These are phyloP conservation scores for Murraya paniculata DNA, from an alignment of 345 rosid species.

Conservation along the genomic window DNA sequence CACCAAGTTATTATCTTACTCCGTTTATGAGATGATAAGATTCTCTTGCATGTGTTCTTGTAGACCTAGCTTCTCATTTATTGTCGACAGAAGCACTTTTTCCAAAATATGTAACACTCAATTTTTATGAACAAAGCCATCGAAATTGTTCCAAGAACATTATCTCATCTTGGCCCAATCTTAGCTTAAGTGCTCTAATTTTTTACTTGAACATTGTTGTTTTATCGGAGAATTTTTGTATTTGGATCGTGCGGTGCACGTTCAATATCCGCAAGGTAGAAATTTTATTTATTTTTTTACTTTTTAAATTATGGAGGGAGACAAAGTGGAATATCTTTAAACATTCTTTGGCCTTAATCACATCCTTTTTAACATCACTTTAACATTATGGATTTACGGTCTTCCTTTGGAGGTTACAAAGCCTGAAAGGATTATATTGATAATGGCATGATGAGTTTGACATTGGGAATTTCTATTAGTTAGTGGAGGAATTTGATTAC, in stretches of 20 bases:
- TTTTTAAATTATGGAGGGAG: constrained; percentile 6
- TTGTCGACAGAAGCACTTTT: not conserved
- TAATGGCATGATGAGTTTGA: constrained; percentile 23
- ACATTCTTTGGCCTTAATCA: constrained; percentile 20
- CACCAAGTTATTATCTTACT: constrained; percentile 13
- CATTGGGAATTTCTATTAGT: constrained; percentile 4
- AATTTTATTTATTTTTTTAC: no score
- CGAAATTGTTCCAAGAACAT: not conserved
- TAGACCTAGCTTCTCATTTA: constrained; percentile 12
- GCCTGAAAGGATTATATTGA: constrained; percentile 10
- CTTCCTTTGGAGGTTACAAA: constrained; percentile 15
- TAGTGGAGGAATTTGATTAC: not conserved
- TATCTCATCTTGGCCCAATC: not conserved
- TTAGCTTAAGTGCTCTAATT: not conserved
- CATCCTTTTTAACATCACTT: constrained; percentile 13
- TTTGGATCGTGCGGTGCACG: no score
- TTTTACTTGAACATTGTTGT: not conserved
- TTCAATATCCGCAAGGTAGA: no score
- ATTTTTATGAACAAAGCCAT: not conserved
- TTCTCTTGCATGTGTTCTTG: constrained; percentile 20
- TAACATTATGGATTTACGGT: not conserved
- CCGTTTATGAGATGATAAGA: constrained; percentile 27
- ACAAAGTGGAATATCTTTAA: constrained; percentile 24
- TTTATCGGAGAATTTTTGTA: not conserved
- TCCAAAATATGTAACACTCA: not conserved